These are phyloP conservation scores for Glycine latifolia DNA, from an alignment of 306 rosid genomes.

Conservation along the genomic window DNA sequence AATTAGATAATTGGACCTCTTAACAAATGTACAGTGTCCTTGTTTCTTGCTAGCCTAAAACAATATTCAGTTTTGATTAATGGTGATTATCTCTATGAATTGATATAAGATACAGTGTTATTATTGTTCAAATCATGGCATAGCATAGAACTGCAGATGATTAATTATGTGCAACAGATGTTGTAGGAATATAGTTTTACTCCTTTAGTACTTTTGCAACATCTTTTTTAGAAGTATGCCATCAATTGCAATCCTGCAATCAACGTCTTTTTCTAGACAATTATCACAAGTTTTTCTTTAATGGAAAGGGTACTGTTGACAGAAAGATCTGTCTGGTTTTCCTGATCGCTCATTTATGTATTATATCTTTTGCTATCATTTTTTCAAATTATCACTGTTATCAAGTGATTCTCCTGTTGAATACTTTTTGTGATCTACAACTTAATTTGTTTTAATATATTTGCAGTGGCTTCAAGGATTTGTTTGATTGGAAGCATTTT, in stretches of 20 bases:
- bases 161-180: constrained; percentile 33
- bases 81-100: constrained; percentile 20
- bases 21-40: constrained; percentile 15
- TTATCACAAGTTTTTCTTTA: constrained; percentile 1
- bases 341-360: neutral
- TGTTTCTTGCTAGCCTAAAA: constrained; percentile 37
- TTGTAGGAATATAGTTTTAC: constrained; percentile 21
- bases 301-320: neutral
- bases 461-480: constrained; percentile 93
- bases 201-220: constrained; percentile 21
- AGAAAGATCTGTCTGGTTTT: constrained; percentile 22
- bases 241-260: constrained; percentile 5
- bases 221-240: neutral
- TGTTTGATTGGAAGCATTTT: constrained; percentile 93
- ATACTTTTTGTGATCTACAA: constrained; percentile 28
- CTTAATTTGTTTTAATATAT: constrained; percentile 44
- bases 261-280: constrained; percentile 22
- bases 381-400: constrained; percentile 10
- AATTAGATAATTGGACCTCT: constrained; percentile 29
- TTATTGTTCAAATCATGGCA: constrained; percentile 39
- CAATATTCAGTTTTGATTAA: constrained; percentile 20
- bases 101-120: constrained; percentile 18
- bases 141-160: constrained; percentile 17
- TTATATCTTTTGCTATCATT: neutral
- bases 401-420: constrained; percentile 30